Conservation (phyloP, 345 rosid genomes). For the Eucalyptus pauciflora region DNA sequence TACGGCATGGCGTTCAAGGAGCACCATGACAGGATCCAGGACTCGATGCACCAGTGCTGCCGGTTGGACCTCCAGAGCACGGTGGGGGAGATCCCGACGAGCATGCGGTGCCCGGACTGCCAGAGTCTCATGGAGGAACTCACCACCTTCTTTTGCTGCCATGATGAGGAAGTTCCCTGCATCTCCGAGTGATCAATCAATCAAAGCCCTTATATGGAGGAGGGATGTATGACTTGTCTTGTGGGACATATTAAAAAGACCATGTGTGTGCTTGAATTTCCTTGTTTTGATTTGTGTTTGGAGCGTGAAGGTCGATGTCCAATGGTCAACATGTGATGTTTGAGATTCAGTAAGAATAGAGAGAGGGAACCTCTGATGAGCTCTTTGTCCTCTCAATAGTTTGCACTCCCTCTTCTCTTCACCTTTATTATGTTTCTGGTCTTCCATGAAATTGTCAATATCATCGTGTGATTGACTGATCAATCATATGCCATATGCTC, state of each 20-base stretch:
- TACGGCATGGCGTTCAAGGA: conserved; percentile 48
- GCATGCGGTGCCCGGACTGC: conserved; percentile 71
- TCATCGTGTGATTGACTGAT: not conserved
- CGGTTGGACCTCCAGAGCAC: conserved; percentile 56
- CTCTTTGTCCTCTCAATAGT: not conserved
- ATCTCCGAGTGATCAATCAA: not conserved
- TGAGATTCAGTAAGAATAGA: not conserved
- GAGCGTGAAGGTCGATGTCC: not conserved
- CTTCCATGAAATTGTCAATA: not conserved
- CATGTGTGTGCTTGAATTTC: not conserved
- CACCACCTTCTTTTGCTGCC: conserved; percentile 62
- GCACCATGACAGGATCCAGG: conserved; percentile 35
- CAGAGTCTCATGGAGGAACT: conserved; percentile 57
- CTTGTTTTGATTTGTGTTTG: not conserved
- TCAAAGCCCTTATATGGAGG: not conserved
- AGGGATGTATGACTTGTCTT: not conserved
- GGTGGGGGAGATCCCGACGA: conserved; percentile 44
- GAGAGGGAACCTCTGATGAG: not conserved
- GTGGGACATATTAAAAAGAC: not conserved
- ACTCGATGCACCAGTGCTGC: conserved; percentile 37
- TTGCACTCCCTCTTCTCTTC: not conserved
- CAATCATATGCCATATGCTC: not conserved
- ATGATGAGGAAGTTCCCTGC: conserved; percentile 22
- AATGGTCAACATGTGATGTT: not conserved
- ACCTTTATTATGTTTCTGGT: not conserved